Base-by-base conservation (phyloP, 306 rosid species). In the Gynostemma pentaphyllum region DNA sequence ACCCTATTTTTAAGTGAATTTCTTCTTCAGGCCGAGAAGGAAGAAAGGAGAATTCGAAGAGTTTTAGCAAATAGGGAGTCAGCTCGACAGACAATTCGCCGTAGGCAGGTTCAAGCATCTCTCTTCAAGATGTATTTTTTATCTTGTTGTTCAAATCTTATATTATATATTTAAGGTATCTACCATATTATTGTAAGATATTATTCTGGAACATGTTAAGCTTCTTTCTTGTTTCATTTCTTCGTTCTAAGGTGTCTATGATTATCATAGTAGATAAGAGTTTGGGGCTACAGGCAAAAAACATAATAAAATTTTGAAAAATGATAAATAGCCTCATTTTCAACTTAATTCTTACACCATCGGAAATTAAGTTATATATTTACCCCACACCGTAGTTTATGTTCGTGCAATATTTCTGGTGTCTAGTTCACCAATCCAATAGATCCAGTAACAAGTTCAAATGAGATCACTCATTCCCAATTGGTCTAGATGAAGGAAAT, bases 61-160 rank as follows among this genome's bases (percentile, higher is more conserved):
- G 71, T 92, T 70, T 71, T 92, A 79, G 99, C 99, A 12, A 92
- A 92, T 67, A 79, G 96, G 74, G 99, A 92, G 81, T 92, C 96
- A 15, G 99, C 96, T 28, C 76, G 99, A 77, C 95, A 92, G 79
- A 92, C 99, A 54, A 88, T 92, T 81, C 90, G 97, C 44, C 94
- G 99, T 50, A 84, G 97, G 77, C 97, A 92, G 95, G 97, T 92
- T 74, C 44, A 46, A 63, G 29, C 26, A 55, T 60, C 36, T 27
- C 69, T 68, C 48, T 34, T 5, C 30, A 37, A 16, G 34, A 60
- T 66, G 32, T 27, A 45, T 14, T 26, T 62, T 9, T 34, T 9
- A 62, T 28, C 37, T 64, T 63, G 15, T n/a, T 1, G 7, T n/a
- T 23, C 52, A 24, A 29, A 24, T 42, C 26, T 2, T 26, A 18